A percentile compares a stretch with the other conserved stretches of the same genome.
Conservation (phyloP, 2,329 filamentous ascomycete species). For the Fusarium nodosum region DNA sequence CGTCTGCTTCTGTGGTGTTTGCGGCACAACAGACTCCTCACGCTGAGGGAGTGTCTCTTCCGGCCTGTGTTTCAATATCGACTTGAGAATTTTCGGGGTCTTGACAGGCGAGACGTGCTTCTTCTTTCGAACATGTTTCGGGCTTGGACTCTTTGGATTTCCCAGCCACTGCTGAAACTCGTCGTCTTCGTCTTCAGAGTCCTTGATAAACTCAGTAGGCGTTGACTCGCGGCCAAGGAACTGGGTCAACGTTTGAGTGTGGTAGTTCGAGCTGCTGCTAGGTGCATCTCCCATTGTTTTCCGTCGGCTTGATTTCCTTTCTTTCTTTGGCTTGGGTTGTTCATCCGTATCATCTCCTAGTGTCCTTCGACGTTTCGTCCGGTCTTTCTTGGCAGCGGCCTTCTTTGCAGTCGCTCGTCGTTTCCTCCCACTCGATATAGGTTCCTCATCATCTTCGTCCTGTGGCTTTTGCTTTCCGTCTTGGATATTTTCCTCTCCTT, state of each 20-base stretch:
- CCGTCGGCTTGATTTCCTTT: conserved; percentile 42
- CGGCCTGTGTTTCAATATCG: conserved; percentile 34
- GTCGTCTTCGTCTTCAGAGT: conserved; percentile 57
- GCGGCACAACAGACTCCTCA: conserved; percentile 56
- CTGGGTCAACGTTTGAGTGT: conserved; percentile 61
- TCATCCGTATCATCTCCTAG: conserved; percentile 45
- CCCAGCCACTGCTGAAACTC: conserved; percentile 55
- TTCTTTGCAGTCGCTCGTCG: conserved; percentile 35
- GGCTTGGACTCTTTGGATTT: conserved; percentile 49
- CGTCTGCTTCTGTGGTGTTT: conserved; percentile 60
- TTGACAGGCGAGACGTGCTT: conserved; percentile 25
- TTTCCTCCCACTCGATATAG: conserved; percentile 47
- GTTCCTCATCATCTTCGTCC: conserved; percentile 40
- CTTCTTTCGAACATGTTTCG: conserved; percentile 24
- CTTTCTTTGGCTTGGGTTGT: conserved; percentile 38
- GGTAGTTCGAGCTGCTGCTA: conserved; percentile 53
- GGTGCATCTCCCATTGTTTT: conserved; percentile 54
- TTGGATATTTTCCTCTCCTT: conserved; percentile 32
- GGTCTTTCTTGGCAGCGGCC: conserved; percentile 24
- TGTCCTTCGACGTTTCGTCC: conserved; percentile 50
- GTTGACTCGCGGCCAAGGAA: conserved; percentile 49
- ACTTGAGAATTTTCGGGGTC: conserved; percentile 36
- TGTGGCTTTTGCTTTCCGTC: conserved; percentile 28
- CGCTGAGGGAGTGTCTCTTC: conserved; percentile 33
- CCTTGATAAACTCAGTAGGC: conserved; percentile 50